These are phyloP conservation scores for Heritiera fomes DNA, from an alignment of 345 rosid genomes.

Conservation along the genomic window DNA sequence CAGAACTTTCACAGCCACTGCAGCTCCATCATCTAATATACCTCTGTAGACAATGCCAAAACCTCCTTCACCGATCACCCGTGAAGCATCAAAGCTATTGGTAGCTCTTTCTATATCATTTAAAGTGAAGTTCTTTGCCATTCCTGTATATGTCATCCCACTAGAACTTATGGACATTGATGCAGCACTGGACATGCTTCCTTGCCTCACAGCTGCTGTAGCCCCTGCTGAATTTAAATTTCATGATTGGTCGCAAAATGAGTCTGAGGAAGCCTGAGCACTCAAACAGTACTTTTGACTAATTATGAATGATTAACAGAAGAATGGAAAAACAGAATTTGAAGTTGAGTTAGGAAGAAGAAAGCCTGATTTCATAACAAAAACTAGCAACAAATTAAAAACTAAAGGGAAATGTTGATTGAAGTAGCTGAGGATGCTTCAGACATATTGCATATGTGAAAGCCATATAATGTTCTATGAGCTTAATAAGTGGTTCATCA, in stretches of 20 bases:
- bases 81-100: slow-evolving; percentile 44
- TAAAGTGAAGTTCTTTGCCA: slow-evolving; percentile 52
- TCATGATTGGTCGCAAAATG: slow-evolving; percentile 4
- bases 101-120: slow-evolving; percentile 57
- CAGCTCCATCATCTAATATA: slow-evolving; percentile 49
- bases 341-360: not conserved
- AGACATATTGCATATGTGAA: not conserved
- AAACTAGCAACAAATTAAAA: not conserved
- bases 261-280: not conserved
- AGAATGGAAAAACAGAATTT: not conserved
- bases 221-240: slow-evolving; percentile 35
- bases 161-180: slow-evolving; percentile 42
- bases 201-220: slow-evolving; percentile 19
- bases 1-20: slow-evolving; percentile 75
- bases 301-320: not conserved
- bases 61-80: slow-evolving; percentile 74
- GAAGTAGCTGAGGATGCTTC: no score
- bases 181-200: slow-evolving; percentile 35
- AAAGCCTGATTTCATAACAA: not conserved
- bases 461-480: not conserved
- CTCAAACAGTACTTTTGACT: not conserved
- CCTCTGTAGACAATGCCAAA: slow-evolving; percentile 70
- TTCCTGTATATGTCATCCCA: slow-evolving; percentile 50
- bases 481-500: not conserved
- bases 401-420: no score